Evolutionary conservation across 139 green algal genomes (phyloP).

Genomic region (Mesostigma viride): DNA sequence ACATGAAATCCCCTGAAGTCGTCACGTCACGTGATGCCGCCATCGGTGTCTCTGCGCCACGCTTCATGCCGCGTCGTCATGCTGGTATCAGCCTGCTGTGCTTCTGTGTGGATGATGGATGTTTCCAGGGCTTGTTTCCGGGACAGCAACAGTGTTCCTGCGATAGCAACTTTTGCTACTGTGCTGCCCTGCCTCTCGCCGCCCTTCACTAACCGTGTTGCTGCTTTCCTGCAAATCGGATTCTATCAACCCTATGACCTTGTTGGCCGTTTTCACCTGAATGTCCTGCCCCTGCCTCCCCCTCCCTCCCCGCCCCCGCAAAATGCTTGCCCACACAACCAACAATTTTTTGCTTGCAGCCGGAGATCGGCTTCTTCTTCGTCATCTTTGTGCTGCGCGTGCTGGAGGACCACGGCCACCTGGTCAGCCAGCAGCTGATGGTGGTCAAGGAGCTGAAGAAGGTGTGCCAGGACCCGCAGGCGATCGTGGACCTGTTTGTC

Average conservation of each 20-base stretch:
- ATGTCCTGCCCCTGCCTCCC: background rate
- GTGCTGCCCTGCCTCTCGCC: background rate
- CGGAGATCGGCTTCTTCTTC: constrained; percentile 77
- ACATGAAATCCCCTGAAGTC: too few species aligned
- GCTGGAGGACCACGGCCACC: constrained; percentile 44
- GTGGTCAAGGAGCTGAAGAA: constrained; percentile 39
- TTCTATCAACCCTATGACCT: too few species aligned
- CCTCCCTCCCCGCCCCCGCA: background rate
- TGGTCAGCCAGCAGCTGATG: constrained; percentile 13
- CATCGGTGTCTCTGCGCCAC: too few species aligned
- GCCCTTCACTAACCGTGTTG: background rate
- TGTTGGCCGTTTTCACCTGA: too few species aligned
- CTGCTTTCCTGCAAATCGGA: background rate
- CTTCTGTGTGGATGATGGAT: too few species aligned
- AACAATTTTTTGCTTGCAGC: too few species aligned
- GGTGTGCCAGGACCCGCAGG: constrained; percentile 64
- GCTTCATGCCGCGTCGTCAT: too few species aligned
- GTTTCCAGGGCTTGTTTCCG: too few species aligned
- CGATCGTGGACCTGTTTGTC: constrained; percentile 89
- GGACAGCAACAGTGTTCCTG: too few species aligned
- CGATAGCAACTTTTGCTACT: too few species aligned
- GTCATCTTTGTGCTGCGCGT: constrained; percentile 87
- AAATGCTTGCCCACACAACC: background rate
- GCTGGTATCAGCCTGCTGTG: too few species aligned
- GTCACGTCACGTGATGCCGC: too few species aligned